Evolutionary conservation across 2,329 filamentous ascomycete species (phyloP), one percentile per base, ranked within the genome.

Genomic region (Fusarium duplospermum): DNA sequence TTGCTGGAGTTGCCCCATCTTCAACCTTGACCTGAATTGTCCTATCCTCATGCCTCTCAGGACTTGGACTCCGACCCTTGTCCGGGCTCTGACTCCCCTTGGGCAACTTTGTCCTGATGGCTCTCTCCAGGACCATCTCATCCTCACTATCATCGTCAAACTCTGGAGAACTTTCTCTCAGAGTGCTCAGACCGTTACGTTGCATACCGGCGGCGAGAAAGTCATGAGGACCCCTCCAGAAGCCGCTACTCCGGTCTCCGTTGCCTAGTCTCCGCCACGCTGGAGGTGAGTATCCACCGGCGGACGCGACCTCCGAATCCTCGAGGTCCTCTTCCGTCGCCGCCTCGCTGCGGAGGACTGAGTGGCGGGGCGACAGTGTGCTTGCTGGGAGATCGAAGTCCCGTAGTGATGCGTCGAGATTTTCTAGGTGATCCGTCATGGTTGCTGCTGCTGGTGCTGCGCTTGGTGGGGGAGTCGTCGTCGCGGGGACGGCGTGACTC

Each of bases 251-350:
- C 79, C 87, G 85, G 74, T 86, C 85, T 77, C 88, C 89, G 86
- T 89, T 90, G 84, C 85, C 87, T 82, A 90, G 87, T 74, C 88
- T 88, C 79, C 87, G 86, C 89, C 89, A 91, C 57, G 89, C 89
- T 72, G 89, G 89, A 66, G 89, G 89, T 78, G 87, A 89, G 84
- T 88, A 91, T 71, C 88, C 88, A 86, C 87, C 88, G 78, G 74
- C 85, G 79, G 88, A 90, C 78, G 72, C 83, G 76, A 74, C 79
- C 75, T 85, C 87, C 82, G 82, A 84, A 47, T 83, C 86, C 83
- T 85, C 85, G 81, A 79, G 80, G 71, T 76, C 76, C 73, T 76
- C 77, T 70, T 82, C 80, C 73, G 82, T 82, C 70, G 76, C 79
- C 62, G 82, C 78, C 66, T 79, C 70, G 70, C 81, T 82, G 82